phyloP scores from a whole-genome alignment of 1,139 yeast species.

The Debaryomyces nepalensis region DNA sequence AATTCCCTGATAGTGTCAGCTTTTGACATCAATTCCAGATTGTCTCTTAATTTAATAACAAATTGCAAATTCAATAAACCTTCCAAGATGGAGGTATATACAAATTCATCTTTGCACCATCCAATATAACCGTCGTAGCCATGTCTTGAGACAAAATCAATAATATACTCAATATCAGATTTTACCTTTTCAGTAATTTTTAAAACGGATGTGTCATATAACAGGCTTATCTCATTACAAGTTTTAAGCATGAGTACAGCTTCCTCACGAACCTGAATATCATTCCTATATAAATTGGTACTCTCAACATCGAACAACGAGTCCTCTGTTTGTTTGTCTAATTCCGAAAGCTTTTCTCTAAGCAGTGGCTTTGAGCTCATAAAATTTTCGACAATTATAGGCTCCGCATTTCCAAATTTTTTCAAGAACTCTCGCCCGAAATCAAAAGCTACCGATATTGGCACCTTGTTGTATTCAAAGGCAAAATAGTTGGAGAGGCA shows the following conservation, averaged over 20 bases:
- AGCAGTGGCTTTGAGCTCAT: slow-evolving; percentile 10
- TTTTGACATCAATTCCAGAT: background rate
- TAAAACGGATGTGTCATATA: background rate
- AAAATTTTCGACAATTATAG: slow-evolving; percentile 9
- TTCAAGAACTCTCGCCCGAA: background rate
- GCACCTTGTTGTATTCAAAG: slow-evolving; percentile 16
- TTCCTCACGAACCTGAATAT: slow-evolving; percentile 16
- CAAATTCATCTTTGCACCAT: slow-evolving; percentile 26
- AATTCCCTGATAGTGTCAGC: background rate
- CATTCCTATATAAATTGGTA: slow-evolving; percentile 34
- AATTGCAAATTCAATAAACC: slow-evolving; percentile 10
- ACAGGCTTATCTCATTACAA: background rate
- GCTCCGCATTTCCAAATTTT: slow-evolving; percentile 4
- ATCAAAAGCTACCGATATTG: background rate
- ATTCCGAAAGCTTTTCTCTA: slow-evolving; percentile 7
- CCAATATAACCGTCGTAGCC: slow-evolving; percentile 23
- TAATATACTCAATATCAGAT: background rate
- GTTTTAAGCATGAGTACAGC: slow-evolving; percentile 13
- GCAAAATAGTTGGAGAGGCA: slow-evolving; percentile 32
- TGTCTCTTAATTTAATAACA: background rate
- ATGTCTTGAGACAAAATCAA: slow-evolving; percentile 2
- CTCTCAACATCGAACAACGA: slow-evolving; percentile 39
- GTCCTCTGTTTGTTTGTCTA: slow-evolving; percentile 7
- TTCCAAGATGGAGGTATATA: slow-evolving; percentile 16
- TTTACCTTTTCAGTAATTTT: slow-evolving; percentile 1